Percentiles rank a stretch among this genome's conserved stretches.
Conservation (phyloP, 768 basidiomycete species). For the Leccinum olivaceopallidum region DNA sequence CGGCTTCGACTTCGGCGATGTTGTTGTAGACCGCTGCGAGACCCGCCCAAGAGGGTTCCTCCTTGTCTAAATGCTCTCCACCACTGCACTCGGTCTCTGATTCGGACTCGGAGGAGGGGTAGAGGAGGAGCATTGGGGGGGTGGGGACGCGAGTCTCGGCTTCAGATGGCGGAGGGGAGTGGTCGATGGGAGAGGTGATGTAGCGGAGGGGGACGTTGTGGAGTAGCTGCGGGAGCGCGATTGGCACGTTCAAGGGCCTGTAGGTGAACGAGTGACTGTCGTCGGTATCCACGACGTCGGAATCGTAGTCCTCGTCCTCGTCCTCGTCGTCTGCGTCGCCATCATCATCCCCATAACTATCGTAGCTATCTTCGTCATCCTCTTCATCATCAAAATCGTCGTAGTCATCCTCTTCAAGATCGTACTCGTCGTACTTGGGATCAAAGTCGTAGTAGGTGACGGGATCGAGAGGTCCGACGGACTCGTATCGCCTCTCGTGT, state of each 20-base stretch:
- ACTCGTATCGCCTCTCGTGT: not conserved
- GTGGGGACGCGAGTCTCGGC: not conserved
- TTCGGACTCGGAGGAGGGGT: not conserved
- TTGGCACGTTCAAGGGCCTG: not conserved
- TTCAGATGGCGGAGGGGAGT: not conserved
- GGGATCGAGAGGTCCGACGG: not conserved
- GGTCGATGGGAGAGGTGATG: not conserved
- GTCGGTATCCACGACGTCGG: not conserved
- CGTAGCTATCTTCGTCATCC: not conserved
- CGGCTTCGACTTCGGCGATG: not conserved
- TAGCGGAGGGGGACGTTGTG: constrained; percentile 1
- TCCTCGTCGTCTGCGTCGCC: not conserved
- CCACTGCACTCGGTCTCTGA: not conserved
- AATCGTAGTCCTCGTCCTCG: not conserved
- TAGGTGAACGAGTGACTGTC: not conserved
- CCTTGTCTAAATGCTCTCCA: not conserved
- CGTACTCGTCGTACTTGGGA: not conserved
- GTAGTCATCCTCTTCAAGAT: not conserved
- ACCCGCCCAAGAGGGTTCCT: not conserved
- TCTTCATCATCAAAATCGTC: not conserved
- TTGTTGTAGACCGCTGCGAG: constrained; percentile 3
- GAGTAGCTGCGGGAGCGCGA: constrained; percentile 10
- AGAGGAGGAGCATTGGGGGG: not conserved
- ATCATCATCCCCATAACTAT: not conserved
- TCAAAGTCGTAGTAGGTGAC: not conserved